A percentile compares a stretch with the other conserved stretches of the same genome.
phyloP scores from a whole-genome alignment of 2,329 filamentous ascomycete genomes.

The Alternaria sp. region DNA sequence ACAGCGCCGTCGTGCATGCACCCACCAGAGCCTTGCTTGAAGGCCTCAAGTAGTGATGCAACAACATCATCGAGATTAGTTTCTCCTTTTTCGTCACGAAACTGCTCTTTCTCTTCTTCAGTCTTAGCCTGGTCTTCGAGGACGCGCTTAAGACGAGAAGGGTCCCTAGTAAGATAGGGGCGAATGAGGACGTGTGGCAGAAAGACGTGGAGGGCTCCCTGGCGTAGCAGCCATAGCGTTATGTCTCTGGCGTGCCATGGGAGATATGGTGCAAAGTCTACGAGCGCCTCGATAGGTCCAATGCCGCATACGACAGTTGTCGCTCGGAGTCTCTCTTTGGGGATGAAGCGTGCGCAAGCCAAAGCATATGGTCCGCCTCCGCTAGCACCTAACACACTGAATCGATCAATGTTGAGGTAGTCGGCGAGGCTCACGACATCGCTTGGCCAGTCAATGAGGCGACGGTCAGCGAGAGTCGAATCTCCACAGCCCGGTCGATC shows the following conservation, averaged over 20 bases:
- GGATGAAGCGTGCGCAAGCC: slow-evolving; percentile 55
- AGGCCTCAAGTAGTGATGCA: slow-evolving; percentile 27
- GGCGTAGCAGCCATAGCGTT: slow-evolving; percentile 22
- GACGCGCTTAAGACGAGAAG: slow-evolving; percentile 27
- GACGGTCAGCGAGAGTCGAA: slow-evolving; percentile 42
- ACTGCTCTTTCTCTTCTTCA: slow-evolving; percentile 29
- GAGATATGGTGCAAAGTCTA: slow-evolving; percentile 16
- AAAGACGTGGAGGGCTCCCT: slow-evolving; percentile 24
- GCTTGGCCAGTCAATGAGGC: slow-evolving; percentile 47
- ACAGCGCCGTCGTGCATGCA: slow-evolving; percentile 26
- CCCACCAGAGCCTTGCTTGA: slow-evolving; percentile 27
- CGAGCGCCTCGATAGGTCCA: slow-evolving; percentile 25
- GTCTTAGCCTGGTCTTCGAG: slow-evolving; percentile 31
- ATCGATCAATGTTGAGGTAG: slow-evolving; percentile 50
- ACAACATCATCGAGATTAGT: slow-evolving; percentile 28
- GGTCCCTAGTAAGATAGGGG: slow-evolving; percentile 27
- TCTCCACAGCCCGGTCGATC: slow-evolving; percentile 56
- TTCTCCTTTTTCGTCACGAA: slow-evolving; percentile 19
- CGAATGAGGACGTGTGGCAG: slow-evolving; percentile 21
- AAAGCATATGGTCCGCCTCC: slow-evolving; percentile 59
- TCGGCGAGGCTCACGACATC: slow-evolving; percentile 53
- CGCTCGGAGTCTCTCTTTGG: slow-evolving; percentile 31
- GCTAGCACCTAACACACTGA: slow-evolving; percentile 55
- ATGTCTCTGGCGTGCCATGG: slow-evolving; percentile 25
- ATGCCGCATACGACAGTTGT: slow-evolving; percentile 32